Base-by-base conservation (phyloP, 2,329 filamentous ascomycete genomes). In the Rutstroemia sp. region DNA sequence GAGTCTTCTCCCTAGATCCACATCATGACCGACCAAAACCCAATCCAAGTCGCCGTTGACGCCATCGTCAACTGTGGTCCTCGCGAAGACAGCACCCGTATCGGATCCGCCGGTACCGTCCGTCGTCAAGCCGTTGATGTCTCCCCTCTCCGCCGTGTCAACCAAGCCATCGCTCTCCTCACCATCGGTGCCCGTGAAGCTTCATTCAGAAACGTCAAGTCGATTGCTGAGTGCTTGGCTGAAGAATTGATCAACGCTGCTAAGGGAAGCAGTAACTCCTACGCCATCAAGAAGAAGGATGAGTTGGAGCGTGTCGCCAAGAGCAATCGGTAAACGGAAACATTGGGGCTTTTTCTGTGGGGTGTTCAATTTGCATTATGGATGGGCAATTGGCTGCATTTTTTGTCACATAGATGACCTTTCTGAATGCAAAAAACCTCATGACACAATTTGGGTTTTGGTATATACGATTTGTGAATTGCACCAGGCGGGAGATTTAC, bases 261-360 rank as follows among this genome's bases (percentile, higher is more conserved):
- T 78, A 99, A 99, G 90, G 94, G 94, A 74, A 95, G 88, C 87
- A 95, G 89, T 82, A 99, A 99, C 91, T 96, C 92, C 69, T 99
- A 97, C 78, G 94, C 95, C 73, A 99, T 99, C 87, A 99, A 99
- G 91, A 99, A 99, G 91, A 99, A 99, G 92, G 94, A 99, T 79
- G 95, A 99, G 88, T 80, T 99, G 82, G 94, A 99, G 88, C 94
- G 94, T 94, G 94, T 99, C 72, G 94, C 94, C 81, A 99, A 99
- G 90, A 90, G 85, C 86, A 99, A 99, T 88, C 89, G 94, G 88
- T 99, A 97, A 92, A 92, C 44, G 51, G 51, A 46, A 25, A 57
- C 42, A 56, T 51, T 50, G 7, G 64, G 59, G 57, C 57, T 61
- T 56, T 58, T 58, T 55, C 48, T 49, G 59, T 67, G 65, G 63